These are phyloP conservation scores for Cystofilobasidium ferigula DNA, from an alignment of 768 basidiomycete species.

Conservation along the genomic window DNA sequence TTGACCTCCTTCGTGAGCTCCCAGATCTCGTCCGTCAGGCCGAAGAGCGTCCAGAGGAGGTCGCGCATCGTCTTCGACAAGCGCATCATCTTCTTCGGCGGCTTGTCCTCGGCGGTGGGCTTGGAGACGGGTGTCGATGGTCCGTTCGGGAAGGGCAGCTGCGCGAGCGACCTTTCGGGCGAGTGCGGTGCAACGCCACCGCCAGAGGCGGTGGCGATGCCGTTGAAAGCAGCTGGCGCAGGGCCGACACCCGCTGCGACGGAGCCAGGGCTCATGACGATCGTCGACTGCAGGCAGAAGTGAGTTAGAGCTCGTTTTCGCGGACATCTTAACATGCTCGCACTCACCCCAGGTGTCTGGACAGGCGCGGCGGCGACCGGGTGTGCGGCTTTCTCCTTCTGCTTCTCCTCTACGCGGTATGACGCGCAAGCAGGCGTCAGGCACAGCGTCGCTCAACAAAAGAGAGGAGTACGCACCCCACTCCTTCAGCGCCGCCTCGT, in stretches of 20 bases:
- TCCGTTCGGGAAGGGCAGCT: not conserved
- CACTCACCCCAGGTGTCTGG: not conserved
- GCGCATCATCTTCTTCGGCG: slow-evolving; percentile 8
- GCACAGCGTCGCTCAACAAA: not conserved
- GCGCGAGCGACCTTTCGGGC: not conserved
- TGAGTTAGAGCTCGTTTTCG: not conserved
- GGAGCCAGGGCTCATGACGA: not conserved
- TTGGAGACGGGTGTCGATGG: not conserved
- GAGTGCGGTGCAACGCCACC: not conserved
- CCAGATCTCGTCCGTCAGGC: not conserved
- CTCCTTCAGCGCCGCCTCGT: slow-evolving; percentile 52
- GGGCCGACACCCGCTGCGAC: not conserved
- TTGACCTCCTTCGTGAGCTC: slow-evolving; percentile 13
- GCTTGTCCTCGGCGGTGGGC: not conserved
- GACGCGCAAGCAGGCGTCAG: no score
- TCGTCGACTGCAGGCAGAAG: not conserved
- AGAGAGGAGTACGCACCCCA: slow-evolving; percentile 48
- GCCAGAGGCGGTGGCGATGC: not conserved
- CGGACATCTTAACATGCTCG: no score
- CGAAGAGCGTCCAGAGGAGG: slow-evolving; percentile 10
- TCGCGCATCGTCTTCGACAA: slow-evolving; percentile 18
- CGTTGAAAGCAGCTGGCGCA: not conserved
- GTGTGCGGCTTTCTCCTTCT: slow-evolving; percentile 37
- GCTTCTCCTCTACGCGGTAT: slow-evolving; percentile 45
- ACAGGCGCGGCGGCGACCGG: not conserved